These are phyloP conservation scores for Fagus crenata DNA, from an alignment of 306 rosid genomes.

Conservation along the genomic window DNA sequence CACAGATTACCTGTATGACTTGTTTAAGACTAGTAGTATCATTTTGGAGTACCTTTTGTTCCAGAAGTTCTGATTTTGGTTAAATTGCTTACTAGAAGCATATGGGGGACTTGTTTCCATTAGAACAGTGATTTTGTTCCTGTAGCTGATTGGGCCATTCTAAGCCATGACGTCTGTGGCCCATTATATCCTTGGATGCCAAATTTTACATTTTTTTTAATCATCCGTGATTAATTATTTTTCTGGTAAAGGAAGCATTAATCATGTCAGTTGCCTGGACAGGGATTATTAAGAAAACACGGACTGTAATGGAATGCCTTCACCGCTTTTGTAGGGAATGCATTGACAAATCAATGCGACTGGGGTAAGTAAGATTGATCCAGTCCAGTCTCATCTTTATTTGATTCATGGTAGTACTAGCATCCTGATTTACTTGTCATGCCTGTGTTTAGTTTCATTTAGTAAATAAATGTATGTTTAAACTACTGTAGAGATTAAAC, in stretches of 20 bases:
- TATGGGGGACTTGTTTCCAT: too few relatives aligned
- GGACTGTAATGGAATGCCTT: constrained; percentile 97
- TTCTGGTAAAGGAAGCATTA: constrained; percentile 10
- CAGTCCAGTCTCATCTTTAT: constrained; percentile 19
- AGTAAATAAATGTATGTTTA: constrained; percentile 1
- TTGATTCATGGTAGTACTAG: constrained; percentile 20
- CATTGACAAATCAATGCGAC: constrained; percentile 95
- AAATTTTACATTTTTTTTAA: not conserved
- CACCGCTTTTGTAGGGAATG: constrained; percentile 98
- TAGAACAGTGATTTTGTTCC: too few relatives aligned
- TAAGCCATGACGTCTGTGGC: not conserved
- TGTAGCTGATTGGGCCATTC: too few relatives aligned
- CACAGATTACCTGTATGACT: not conserved
- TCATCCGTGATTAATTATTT: not conserved
- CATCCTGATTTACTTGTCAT: constrained; percentile 18
- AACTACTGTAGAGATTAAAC: constrained; percentile 1
- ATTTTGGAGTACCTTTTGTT: not conserved
- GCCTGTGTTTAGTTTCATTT: constrained; percentile 22
- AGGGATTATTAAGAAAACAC: constrained; percentile 90
- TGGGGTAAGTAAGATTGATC: constrained; percentile 59
- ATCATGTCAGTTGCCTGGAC: constrained; percentile 21
- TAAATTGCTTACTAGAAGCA: not conserved
- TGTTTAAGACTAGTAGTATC: not conserved
- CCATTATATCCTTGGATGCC: not conserved
- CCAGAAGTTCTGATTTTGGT: not conserved